Evolutionary conservation across 768 basidiomycete species (phyloP).

Genomic region (Cystobasidium onofrii): DNA sequence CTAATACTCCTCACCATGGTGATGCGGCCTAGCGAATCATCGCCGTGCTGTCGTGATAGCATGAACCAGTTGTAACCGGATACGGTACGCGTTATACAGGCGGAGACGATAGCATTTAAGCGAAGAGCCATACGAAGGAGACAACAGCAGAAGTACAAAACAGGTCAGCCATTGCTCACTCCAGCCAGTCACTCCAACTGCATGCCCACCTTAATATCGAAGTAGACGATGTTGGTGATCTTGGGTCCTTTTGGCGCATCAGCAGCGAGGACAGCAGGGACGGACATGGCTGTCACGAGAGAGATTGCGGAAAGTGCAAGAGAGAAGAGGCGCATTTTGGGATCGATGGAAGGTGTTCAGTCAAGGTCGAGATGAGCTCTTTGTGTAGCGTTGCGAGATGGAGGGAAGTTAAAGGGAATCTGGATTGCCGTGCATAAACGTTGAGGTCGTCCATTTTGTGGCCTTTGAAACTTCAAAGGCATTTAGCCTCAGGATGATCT

Average conservation of each 20-base stretch:
- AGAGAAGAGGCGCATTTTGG: constrained; percentile 20
- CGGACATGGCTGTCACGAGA: neutral
- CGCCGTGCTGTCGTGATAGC: constrained; percentile 17
- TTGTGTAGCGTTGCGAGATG: neutral
- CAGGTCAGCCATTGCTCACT: neutral
- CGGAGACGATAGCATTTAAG: neutral
- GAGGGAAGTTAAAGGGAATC: neutral
- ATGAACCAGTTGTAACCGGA: too few relatives aligned
- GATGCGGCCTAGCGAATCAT: constrained; percentile 9
- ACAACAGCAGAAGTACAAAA: neutral
- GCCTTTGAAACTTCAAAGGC: neutral
- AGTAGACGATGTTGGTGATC: constrained; percentile 28
- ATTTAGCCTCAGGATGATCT: neutral
- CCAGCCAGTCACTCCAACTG: too few relatives aligned
- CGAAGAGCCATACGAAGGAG: too few relatives aligned
- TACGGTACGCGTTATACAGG: neutral
- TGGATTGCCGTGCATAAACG: neutral
- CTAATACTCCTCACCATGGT: constrained; percentile 6
- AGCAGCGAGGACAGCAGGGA: neutral
- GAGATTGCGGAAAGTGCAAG: constrained; percentile 9
- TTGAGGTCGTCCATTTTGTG: too few relatives aligned
- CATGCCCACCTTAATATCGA: constrained; percentile 17
- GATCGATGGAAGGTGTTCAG: neutral
- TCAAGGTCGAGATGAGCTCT: neutral
- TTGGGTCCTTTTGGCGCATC: constrained; percentile 11